phyloP scores from a whole-genome alignment of 768 basidiomycete species.

The Panaeolus papilionaceus region DNA sequence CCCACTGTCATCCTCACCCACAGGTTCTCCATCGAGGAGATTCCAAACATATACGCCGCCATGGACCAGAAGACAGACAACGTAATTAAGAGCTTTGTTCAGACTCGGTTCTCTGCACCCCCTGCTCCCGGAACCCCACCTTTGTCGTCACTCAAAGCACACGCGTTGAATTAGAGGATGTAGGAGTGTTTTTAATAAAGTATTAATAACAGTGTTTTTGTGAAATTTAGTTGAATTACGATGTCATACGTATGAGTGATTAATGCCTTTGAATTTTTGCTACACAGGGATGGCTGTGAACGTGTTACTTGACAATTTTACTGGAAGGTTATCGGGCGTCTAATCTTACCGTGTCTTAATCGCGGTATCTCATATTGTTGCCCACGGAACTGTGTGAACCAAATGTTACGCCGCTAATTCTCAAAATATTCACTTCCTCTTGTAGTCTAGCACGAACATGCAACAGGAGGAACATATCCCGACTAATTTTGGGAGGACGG shows the following conservation, averaged over 20 bases:
- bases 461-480: background rate
- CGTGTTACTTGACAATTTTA: too few species aligned
- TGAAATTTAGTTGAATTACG: too few species aligned
- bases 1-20: slow-evolving; percentile 65
- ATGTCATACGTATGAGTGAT: too few species aligned
- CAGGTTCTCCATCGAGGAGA: slow-evolving; percentile 69
- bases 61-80: slow-evolving; percentile 64
- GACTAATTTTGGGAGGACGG: background rate
- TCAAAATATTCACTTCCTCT: background rate
- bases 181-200: background rate
- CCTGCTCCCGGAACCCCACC: slow-evolving; percentile 58
- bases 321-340: background rate
- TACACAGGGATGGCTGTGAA: too few species aligned
- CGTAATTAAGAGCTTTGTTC: slow-evolving; percentile 77
- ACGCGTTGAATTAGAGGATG: background rate
- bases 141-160: slow-evolving; percentile 23
- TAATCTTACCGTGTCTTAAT: background rate
- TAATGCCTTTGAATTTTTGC: too few species aligned
- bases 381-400: background rate
- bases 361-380: background rate
- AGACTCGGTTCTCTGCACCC: slow-evolving; percentile 59
- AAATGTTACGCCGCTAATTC: background rate
- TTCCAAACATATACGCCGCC: slow-evolving; percentile 64
- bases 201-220: background rate
- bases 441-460: background rate